These are phyloP conservation scores for Sarocladiaceae sp. DNA, from an alignment of 2,329 filamentous ascomycete genomes.

Conservation along the genomic window DNA sequence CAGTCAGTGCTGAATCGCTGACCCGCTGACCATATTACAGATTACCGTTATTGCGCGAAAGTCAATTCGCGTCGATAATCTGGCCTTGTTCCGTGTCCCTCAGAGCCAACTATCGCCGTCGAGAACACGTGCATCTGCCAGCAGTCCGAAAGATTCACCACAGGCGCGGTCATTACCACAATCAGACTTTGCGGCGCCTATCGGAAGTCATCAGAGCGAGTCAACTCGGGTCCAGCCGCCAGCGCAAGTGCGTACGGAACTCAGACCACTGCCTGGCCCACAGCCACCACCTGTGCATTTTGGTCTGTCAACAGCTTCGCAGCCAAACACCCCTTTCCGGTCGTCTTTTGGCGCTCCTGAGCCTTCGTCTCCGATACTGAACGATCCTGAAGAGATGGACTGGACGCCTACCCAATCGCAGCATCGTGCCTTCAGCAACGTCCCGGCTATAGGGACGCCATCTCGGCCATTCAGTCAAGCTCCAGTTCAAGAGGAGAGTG, in stretches of 20 bases:
- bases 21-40: constrained; percentile 22
- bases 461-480: constrained; percentile 37
- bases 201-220: too few relatives aligned
- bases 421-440: constrained; percentile 50
- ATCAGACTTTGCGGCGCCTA: background rate
- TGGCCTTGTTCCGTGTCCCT: constrained; percentile 43
- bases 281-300: background rate
- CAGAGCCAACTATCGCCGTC: constrained; percentile 13
- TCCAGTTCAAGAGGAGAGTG: constrained; percentile 37
- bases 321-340: background rate
- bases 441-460: constrained; percentile 35
- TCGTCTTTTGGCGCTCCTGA: background rate
- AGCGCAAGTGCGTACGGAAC: background rate
- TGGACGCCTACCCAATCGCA: constrained; percentile 62
- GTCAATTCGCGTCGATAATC: constrained; percentile 52
- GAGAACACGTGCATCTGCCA: background rate
- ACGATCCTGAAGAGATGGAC: constrained; percentile 62
- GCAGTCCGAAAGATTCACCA: background rate
- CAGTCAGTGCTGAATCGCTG: background rate
- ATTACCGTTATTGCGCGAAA: constrained; percentile 39
- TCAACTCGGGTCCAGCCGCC: background rate
- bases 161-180: background rate
- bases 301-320: background rate
- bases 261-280: background rate
- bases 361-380: background rate